Conservation (phyloP, 2,329 filamentous ascomycete genomes). For the Penicillium palitans region DNA sequence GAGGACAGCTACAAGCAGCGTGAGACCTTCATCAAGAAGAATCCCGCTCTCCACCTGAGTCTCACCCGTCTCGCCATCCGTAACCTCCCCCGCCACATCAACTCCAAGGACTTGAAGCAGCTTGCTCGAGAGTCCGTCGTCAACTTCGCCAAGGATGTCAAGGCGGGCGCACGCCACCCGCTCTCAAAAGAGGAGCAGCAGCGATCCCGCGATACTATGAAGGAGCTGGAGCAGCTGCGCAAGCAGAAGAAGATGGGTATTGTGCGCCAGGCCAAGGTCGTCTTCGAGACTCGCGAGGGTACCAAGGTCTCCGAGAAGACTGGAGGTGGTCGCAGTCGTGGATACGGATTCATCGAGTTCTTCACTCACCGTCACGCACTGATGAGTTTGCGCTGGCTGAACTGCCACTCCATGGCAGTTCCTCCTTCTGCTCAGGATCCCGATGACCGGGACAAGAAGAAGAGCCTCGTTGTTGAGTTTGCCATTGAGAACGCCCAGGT, state of each 20-base stretch:
- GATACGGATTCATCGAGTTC: slow-evolving; percentile 98
- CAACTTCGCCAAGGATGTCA: slow-evolving; percentile 88
- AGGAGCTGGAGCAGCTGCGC: slow-evolving; percentile 74
- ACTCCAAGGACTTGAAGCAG: slow-evolving; percentile 84
- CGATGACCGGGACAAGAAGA: slow-evolving; percentile 68
- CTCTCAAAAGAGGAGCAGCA: slow-evolving; percentile 87
- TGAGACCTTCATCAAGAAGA: slow-evolving; percentile 85
- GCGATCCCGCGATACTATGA: slow-evolving; percentile 77
- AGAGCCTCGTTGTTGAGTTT: slow-evolving; percentile 91
- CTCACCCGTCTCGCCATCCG: slow-evolving; percentile 87
- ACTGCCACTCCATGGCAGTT: slow-evolving; percentile 65
- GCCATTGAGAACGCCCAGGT: slow-evolving; percentile 98
- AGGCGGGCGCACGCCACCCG: slow-evolving; percentile 69
- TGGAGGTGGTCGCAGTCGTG: slow-evolving; percentile 79
- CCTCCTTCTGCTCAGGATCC: slow-evolving; percentile 31
- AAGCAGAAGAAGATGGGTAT: slow-evolving; percentile 82
- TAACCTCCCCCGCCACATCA: slow-evolving; percentile 82
- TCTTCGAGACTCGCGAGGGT: slow-evolving; percentile 85
- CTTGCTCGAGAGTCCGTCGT: slow-evolving; percentile 90
- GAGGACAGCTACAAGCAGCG: slow-evolving; percentile 85
- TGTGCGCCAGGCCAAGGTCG: slow-evolving; percentile 89
- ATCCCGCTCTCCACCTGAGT: slow-evolving; percentile 84
- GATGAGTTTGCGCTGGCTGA: slow-evolving; percentile 92
- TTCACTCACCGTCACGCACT: slow-evolving; percentile 88
- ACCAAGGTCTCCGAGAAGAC: slow-evolving; percentile 76